These are phyloP conservation scores for Forsythia viridissima DNA, from an alignment of 257 asterid genomes.

Conservation along the genomic window DNA sequence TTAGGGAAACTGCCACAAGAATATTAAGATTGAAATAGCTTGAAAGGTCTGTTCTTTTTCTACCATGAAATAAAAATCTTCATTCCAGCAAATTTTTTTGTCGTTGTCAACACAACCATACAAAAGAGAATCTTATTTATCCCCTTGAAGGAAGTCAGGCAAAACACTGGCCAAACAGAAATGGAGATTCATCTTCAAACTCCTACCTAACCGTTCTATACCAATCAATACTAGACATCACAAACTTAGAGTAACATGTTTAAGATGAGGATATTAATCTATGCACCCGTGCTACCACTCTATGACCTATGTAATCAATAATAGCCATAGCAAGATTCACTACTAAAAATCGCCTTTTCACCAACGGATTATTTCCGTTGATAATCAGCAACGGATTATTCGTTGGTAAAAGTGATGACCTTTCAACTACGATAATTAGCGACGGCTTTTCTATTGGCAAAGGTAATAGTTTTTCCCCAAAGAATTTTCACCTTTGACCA, in stretches of 20 bases:
- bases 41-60: neutral
- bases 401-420: too few relatives aligned
- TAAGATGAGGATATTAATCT: neutral
- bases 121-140: slow-evolving; percentile 85
- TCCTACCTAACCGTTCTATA: neutral
- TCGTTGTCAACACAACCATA: slow-evolving; percentile 97
- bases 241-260: neutral
- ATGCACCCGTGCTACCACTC: slow-evolving; percentile 94
- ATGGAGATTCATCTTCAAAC: neutral
- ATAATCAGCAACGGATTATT: too few relatives aligned
- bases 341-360: too few relatives aligned
- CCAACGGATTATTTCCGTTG: too few relatives aligned
- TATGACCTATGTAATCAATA: slow-evolving; percentile 94
- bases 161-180: slow-evolving; percentile 60
- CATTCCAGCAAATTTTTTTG: slow-evolving; percentile 90
- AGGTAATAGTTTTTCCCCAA: too few relatives aligned
- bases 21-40: slow-evolving; percentile 10
- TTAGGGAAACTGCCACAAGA: neutral
- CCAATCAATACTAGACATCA: neutral
- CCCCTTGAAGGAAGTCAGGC: slow-evolving; percentile 94
- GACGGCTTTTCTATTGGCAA: too few relatives aligned
- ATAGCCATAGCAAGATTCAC: slow-evolving; percentile 97
- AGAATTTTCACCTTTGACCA: too few relatives aligned
- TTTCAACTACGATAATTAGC: too few relatives aligned
- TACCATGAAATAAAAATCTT: slow-evolving; percentile 91